These are phyloP conservation scores for Nelumbo lutea DNA, from an alignment of 164 flowering plant genomes.

Conservation along the genomic window DNA sequence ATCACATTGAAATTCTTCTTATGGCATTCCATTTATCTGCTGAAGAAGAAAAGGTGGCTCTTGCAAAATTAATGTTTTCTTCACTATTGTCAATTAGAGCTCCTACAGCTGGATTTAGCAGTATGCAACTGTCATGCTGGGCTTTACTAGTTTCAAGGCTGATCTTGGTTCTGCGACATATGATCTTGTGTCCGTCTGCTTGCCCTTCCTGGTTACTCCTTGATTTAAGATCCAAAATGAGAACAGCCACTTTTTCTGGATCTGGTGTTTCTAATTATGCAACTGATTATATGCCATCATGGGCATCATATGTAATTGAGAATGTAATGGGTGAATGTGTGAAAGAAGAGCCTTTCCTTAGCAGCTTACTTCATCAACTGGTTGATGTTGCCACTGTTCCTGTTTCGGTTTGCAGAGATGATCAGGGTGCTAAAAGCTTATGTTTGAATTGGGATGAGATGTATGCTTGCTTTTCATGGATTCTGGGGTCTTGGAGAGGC, in stretches of 20 bases:
- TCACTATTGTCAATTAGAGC: slow-evolving; percentile 37
- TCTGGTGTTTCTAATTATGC: slow-evolving; percentile 18
- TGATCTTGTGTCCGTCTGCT: slow-evolving; percentile 52
- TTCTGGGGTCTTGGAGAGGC: slow-evolving; percentile 75
- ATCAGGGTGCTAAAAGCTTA: slow-evolving; percentile 29
- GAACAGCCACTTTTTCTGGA: slow-evolving; percentile 35
- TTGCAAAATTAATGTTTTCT: slow-evolving; percentile 48
- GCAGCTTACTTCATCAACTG: slow-evolving; percentile 50
- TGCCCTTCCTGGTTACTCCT: slow-evolving; percentile 68
- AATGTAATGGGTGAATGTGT: slow-evolving; percentile 36
- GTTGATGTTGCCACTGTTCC: slow-evolving; percentile 51
- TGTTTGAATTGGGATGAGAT: slow-evolving; percentile 52
- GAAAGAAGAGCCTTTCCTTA: slow-evolving; percentile 42
- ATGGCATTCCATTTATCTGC: slow-evolving; percentile 82
- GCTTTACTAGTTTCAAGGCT: slow-evolving; percentile 77
- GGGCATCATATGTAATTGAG: slow-evolving; percentile 49
- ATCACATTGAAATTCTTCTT: slow-evolving; percentile 82
- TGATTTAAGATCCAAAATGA: slow-evolving; percentile 66
- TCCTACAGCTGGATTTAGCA: slow-evolving; percentile 32
- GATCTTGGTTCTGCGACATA: slow-evolving; percentile 74
- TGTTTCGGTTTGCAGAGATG: slow-evolving; percentile 39
- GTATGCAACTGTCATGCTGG: slow-evolving; percentile 71
- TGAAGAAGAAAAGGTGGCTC: slow-evolving; percentile 49
- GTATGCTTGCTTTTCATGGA: slow-evolving; percentile 38
- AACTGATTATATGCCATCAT: slow-evolving; percentile 40